Evolutionary conservation across 192 early-diverging fungal species (phyloP), one percentile per base, ranked within the genome.

Genomic region (Allomyces javanicus): DNA sequence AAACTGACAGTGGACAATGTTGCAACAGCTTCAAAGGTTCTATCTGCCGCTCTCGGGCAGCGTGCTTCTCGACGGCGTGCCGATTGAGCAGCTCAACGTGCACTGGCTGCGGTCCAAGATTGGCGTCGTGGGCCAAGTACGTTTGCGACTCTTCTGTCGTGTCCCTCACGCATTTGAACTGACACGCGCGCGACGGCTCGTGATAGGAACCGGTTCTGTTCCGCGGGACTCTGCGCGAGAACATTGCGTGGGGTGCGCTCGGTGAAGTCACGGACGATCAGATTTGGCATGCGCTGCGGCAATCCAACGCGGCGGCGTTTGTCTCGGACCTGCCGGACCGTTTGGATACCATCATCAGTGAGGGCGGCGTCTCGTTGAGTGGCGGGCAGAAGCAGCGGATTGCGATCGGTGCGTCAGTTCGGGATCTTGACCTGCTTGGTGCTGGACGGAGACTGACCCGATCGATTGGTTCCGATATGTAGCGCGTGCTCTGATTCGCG

Each of bases 21-120:
- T 11, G 69, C 76, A 62, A 65, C 83, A 17, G 24, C 50, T 96
- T 22, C 83, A 93, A 74, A 83, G 94, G 61, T 93, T 95, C 72
- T 95, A 98, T 72, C 83, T 83, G 66, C 80, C 50, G 50, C 50
- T 58, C 17, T 1, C 50, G 10, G 50, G 50, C 17, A 58, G 17
- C 50, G 50, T 58, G 50, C 23, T 62, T 9, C 55, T 81, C 23
- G 80, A 80, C 70, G 76, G 71, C 21, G 58, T 24, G 14, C 64
- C 71, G 67, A 70, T 81, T 33, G 71, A 64, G 21, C 62, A 70
- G 14, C 67, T 75, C 22, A 78, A 82, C 43, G 69, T 79, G n/a
- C 19, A 66, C 27, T 85, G 81, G 79, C 72, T 63, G 63, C 50
- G 50, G 17, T 63, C 24, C 21, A 17, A 33, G 63, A 19, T 63